phyloP scores from a whole-genome alignment of 169 alveolate species.

The Plasmodium inui region DNA sequence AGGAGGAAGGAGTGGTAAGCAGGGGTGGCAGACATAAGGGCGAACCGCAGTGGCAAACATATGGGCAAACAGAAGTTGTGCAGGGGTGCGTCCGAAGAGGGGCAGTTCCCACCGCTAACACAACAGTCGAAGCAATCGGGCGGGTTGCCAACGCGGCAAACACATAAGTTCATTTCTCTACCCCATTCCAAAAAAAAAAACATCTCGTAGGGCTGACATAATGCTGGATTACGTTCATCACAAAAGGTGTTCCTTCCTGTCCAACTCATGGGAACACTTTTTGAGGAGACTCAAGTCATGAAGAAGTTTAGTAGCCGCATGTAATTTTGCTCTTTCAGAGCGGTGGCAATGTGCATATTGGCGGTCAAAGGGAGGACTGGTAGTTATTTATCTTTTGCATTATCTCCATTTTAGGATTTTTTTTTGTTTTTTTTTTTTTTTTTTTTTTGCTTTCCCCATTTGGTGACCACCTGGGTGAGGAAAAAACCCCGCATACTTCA shows the following conservation, averaged over 20 bases:
- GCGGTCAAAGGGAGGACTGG: neutral
- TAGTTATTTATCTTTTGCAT: neutral
- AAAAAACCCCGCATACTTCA: neutral
- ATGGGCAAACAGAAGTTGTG: neutral
- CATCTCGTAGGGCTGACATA: constrained; percentile 67
- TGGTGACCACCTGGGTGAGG: neutral
- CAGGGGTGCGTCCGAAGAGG: neutral
- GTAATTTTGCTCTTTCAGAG: neutral
- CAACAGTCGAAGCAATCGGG: neutral
- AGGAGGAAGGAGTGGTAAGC: constrained; percentile 75
- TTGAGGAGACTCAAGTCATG: constrained; percentile 46
- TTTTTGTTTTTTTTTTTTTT: neutral
- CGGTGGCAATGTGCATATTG: neutral
- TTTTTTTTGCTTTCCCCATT: neutral
- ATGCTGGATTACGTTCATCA: constrained; percentile 75
- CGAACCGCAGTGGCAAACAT: no score
- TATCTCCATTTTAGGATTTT: neutral
- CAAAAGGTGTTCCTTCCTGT: constrained; percentile 71
- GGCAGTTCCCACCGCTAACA: neutral
- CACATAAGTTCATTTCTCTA: neutral
- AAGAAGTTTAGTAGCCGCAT: neutral
- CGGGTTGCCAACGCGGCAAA: neutral
- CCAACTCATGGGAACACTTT: constrained; percentile 55
- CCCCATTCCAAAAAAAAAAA: neutral
- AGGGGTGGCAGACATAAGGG: neutral